Conservation (phyloP, 768 basidiomycete species). For the Gymnopilus junonius region DNA sequence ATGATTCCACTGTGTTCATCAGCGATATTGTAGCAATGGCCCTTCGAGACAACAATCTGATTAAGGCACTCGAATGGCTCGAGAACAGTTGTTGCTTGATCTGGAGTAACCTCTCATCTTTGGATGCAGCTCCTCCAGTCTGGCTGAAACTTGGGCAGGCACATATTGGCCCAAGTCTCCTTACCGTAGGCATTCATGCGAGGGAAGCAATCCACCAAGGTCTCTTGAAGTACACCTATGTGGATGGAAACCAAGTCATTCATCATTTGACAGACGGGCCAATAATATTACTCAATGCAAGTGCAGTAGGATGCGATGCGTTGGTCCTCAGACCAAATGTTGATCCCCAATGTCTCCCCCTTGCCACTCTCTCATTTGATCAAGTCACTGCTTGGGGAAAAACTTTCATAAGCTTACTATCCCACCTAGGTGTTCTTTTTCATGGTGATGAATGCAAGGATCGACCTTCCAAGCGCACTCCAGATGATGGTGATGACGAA, state of each 20-base stretch:
- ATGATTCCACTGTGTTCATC: neutral
- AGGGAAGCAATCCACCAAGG: neutral
- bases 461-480: neutral
- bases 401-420: neutral
- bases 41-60: neutral
- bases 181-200: neutral
- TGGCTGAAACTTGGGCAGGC: too few relatives aligned
- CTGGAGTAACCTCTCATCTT: neutral
- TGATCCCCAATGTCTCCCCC: neutral
- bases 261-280: neutral
- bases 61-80: neutral
- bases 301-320: neutral
- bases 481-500: neutral
- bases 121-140: too few relatives aligned
- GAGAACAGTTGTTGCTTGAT: neutral
- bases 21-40: neutral
- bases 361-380: neutral
- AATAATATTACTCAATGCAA: neutral
- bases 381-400: neutral
- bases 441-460: neutral
- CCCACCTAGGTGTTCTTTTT: neutral
- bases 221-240: neutral
- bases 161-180: too few relatives aligned
- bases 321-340: neutral
- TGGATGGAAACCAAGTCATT: neutral